Evolutionary conservation across 2,329 filamentous ascomycete species (phyloP).

Genomic region (Escovopsis sp.): DNA sequence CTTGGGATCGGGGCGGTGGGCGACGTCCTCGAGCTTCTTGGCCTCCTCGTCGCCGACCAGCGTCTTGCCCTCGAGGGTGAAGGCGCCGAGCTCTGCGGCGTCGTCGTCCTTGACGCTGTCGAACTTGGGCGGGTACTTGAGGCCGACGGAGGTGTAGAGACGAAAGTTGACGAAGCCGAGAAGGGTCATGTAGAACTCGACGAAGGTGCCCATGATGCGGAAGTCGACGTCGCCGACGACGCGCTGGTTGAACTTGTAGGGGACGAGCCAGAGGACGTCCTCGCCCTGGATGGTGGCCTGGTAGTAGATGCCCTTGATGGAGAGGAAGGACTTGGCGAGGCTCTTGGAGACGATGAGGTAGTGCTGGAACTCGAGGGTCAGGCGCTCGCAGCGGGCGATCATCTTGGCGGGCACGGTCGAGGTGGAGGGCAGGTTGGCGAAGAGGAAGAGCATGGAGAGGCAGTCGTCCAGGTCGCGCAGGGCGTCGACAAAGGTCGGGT

Average conservation of each 20-base stretch:
- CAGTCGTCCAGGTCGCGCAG: constrained; percentile 92
- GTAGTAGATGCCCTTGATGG: constrained; percentile 99
- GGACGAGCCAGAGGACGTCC: constrained; percentile 91
- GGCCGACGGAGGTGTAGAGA: constrained; percentile 76
- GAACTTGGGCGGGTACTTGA: constrained; percentile 94
- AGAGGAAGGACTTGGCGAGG: constrained; percentile 88
- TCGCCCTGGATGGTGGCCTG: constrained; percentile 95
- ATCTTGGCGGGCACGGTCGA: constrained; percentile 85
- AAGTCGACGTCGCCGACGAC: constrained; percentile 93
- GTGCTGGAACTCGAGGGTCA: constrained; percentile 94
- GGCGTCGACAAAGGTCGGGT: constrained; percentile 91
- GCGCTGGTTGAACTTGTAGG: constrained; percentile 94
- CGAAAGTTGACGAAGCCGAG: constrained; percentile 93
- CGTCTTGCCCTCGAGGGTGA: constrained; percentile 67
- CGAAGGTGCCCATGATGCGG: constrained; percentile 96
- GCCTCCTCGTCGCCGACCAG: constrained; percentile 39
- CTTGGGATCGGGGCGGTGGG: constrained; percentile 42
- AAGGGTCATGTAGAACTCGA: constrained; percentile 96
- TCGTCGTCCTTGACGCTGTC: constrained; percentile 74
- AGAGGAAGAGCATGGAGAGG: constrained; percentile 90
- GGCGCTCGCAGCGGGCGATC: constrained; percentile 81
- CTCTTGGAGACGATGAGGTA: constrained; percentile 88
- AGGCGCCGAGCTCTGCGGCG: constrained; percentile 78
- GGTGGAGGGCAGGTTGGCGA: constrained; percentile 88
- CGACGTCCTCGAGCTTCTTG: constrained; percentile 35